These are phyloP conservation scores for Sporothrix pallida DNA, from an alignment of 2,329 filamentous ascomycete species.

Conservation along the genomic window DNA sequence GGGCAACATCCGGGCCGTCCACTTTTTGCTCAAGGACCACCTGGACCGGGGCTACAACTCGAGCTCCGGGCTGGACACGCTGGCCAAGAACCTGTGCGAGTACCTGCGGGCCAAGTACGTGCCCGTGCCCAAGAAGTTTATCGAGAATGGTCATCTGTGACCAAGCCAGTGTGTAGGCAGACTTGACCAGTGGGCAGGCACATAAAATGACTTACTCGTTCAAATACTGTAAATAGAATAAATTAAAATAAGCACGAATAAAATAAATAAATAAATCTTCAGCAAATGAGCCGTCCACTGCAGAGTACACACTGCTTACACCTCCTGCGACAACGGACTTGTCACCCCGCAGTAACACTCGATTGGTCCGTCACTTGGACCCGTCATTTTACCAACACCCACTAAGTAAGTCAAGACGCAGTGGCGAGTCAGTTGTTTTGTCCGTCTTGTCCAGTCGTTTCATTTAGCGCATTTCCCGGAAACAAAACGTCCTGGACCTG, in stretches of 20 bases:
- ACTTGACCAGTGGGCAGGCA: neutral
- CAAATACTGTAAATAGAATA: neutral
- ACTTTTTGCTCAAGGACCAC: slow-evolving; percentile 51
- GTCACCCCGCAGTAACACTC: slow-evolving; percentile 7
- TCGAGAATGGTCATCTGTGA: slow-evolving; percentile 27
- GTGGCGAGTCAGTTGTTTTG: neutral
- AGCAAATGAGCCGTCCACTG: neutral
- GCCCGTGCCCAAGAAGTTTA: slow-evolving; percentile 31
- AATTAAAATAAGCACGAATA: neutral
- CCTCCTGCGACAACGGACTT: neutral
- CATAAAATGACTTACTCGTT: neutral
- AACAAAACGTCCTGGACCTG: slow-evolving; percentile 8
- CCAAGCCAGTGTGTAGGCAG: neutral
- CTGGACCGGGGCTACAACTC: slow-evolving; percentile 55
- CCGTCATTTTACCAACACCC: no score
- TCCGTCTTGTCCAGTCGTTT: neutral
- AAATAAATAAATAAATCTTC: neutral
- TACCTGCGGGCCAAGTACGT: slow-evolving; percentile 35
- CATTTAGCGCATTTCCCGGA: neutral
- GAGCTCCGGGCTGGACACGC: slow-evolving; percentile 54
- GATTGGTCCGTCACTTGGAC: neutral
- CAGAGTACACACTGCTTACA: neutral
- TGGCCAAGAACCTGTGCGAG: slow-evolving; percentile 60
- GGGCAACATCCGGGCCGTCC: slow-evolving; percentile 43
- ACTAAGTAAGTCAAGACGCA: neutral